Evolutionary conservation across 257 asterid species (phyloP), one percentile per base, ranked within the genome.

Genomic region (Capsicum pubescens): DNA sequence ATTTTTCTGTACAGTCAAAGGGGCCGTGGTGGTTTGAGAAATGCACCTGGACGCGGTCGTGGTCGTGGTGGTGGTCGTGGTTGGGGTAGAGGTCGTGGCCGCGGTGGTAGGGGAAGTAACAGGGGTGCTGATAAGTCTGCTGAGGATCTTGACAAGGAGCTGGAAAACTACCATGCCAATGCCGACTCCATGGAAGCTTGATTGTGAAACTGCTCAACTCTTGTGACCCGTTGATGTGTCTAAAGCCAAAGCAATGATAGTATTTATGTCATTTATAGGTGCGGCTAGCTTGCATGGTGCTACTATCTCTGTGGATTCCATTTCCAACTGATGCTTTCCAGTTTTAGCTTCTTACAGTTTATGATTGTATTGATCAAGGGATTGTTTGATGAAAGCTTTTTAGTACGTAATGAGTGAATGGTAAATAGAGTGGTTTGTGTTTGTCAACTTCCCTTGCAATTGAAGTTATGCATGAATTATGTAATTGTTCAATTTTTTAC

Each of bases 61-160:
- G 88, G 91, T 0, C 60, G 85, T 1, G 90, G 91, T 0, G 88
- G 90, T 0, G 90, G 91, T 1, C 78, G 81, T 7, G 83, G 87
- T 0, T 61, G 48, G 74, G 48, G 74, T 66, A 66, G 89, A 17
- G 85, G 93, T 0, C 89, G 87, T 10, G 87, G 94, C 1, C 88
- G 91, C 36, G 97, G 92, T 14, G 93, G 92, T 11, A 89, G 82
- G 16, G 88, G 92, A 87, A 84, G 79, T 26, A 92, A 90, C 92
- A 93, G 87, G 56, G 74, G 32, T 0, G 86, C 71, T 54, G 93
- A 89, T 60, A 95, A 94, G 85, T 89, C 98, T 1, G 99, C 95
- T 39, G 98, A 92, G 83, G 92, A 96, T 11, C 98, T 94, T 39
- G 98, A 96, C 92, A 96, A 92, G 88, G 99, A 96, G 87, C 90